Base-by-base conservation (phyloP, 768 basidiomycete species). In the Leucocoprinus leucothites region DNA sequence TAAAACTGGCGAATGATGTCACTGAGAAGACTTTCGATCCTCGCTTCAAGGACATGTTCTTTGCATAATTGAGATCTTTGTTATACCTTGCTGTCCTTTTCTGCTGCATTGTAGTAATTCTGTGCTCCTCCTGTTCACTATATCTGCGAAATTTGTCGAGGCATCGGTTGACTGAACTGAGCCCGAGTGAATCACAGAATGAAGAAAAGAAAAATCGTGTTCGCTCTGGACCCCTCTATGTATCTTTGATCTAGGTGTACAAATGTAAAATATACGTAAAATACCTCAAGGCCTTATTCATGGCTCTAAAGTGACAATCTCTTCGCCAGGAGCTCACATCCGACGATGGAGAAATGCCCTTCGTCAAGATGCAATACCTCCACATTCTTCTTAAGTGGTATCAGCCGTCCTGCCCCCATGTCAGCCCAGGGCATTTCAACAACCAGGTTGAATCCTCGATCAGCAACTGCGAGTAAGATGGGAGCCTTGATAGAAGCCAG, bases 1-100 rank as follows among this genome's bases (percentile, higher is more conserved):
- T 85, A 73, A 76, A 78, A 56, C 63, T 86, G 47, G 80, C 84
- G 25, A 83, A 86, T 52, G 83, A 85, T 58, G 78, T 78, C 19
- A 71, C 86, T 53, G 81, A 82, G 58, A 69, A 84, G 53, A 84
- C 83, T 16, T 83, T 84, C 56, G 82, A 87, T 52, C 71, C 76
- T 1, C 74, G 80, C 50, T 85, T 84, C 19, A 40, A 49, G 26
- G 46, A 43, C 7, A 56, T 56, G 24, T 56, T 56, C 31, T 19
- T 21, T n/a, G 7, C 38, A 13, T 35, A 36, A 31, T 31, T 26
- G 16, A 26, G 3, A n/a, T 3, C n/a, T 16, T 31, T 35, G 51
- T 35, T n/a, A n/a, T 19, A 9, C 25, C 18, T 51, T 19, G 8
- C 1, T 48, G 25, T 34, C n/a, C 40, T 19, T 3, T 11, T 5